Evolutionary conservation across 2,329 filamentous ascomycete genomes (phyloP).

Genomic region (Lachnellula suecica): DNA sequence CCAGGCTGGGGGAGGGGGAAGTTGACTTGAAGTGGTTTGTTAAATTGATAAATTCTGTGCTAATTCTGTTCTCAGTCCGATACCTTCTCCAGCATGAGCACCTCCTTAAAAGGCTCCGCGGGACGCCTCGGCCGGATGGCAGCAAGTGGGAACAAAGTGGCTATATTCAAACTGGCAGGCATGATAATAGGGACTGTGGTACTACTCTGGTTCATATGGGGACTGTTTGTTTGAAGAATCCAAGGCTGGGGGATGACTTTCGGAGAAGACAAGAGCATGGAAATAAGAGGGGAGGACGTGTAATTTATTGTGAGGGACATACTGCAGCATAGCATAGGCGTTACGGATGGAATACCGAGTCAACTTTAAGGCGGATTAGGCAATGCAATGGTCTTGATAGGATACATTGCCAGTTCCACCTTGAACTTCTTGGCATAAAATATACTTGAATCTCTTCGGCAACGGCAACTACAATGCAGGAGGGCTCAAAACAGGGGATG

Average conservation of each 20-base stretch:
- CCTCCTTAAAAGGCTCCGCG: constrained; percentile 81
- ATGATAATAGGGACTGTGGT: constrained; percentile 75
- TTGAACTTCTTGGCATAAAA: too few relatives aligned
- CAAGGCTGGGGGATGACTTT: background rate
- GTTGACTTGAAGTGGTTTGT: background rate
- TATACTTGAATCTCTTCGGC: too few relatives aligned
- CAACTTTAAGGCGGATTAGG: background rate
- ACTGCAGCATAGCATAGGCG: constrained; percentile 32
- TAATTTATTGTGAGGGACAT: constrained; percentile 22
- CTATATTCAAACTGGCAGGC: constrained; percentile 83
- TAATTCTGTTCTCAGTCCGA: constrained; percentile 60
- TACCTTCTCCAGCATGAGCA: constrained; percentile 85
- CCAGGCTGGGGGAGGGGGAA: background rate
- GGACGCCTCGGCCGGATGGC: constrained; percentile 86
- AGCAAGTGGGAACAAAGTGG: constrained; percentile 83
- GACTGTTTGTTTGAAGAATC: constrained; percentile 31
- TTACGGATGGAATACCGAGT: constrained; percentile 15
- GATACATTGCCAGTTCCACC: too few relatives aligned
- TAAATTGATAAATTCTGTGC: background rate
- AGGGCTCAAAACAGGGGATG: too few relatives aligned
- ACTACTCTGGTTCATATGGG: constrained; percentile 62
- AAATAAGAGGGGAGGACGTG: constrained; percentile 10
- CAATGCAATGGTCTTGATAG: too few relatives aligned
- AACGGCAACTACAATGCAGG: too few relatives aligned
- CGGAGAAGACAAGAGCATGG: background rate